Conservation (phyloP, 2,329 filamentous ascomycete genomes). For the Juglanconis oblonga region DNA sequence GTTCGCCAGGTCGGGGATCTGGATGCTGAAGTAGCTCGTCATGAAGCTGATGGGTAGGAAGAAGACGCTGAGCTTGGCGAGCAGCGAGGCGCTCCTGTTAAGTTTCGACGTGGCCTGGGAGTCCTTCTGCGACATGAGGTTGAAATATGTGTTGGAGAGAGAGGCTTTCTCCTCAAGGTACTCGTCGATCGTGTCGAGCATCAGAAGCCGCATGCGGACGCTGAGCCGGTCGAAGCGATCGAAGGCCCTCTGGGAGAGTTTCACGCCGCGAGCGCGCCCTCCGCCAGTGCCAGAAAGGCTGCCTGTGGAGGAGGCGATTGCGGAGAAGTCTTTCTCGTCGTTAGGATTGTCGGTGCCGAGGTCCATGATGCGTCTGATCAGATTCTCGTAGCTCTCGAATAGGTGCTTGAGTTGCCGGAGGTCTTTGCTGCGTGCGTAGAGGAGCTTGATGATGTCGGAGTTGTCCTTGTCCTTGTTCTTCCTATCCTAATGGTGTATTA, state of each 20-base stretch:
- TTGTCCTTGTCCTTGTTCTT: conserved; percentile 37
- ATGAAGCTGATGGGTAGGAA: conserved; percentile 74
- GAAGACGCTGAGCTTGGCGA: conserved; percentile 72
- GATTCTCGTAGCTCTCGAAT: conserved; percentile 57
- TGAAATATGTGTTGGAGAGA: conserved; percentile 72
- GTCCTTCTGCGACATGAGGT: conserved; percentile 72
- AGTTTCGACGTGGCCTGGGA: conserved; percentile 69
- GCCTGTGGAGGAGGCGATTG: neutral
- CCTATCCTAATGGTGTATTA: conserved; percentile 14
- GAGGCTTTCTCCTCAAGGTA: conserved; percentile 68
- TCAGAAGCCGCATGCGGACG: conserved; percentile 58
- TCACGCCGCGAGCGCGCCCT: conserved; percentile 22
- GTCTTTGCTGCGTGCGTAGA: conserved; percentile 60
- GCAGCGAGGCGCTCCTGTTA: conserved; percentile 67
- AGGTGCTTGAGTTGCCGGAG: conserved; percentile 59
- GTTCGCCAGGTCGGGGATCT: conserved; percentile 54
- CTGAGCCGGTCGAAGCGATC: conserved; percentile 58
- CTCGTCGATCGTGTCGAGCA: conserved; percentile 59
- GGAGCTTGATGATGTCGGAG: conserved; percentile 51
- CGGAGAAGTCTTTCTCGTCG: conserved; percentile 10
- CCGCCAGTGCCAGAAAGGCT: neutral
- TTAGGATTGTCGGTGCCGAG: conserved; percentile 31
- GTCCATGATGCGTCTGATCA: conserved; percentile 57
- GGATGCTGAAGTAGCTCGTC: conserved; percentile 70
- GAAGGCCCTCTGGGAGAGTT: conserved; percentile 43